A percentile compares a stretch with the other conserved stretches of the same genome.
Evolutionary conservation across 192 early-diverging fungal genomes (phyloP).

Genomic region (Backusella liffmaniae): DNA sequence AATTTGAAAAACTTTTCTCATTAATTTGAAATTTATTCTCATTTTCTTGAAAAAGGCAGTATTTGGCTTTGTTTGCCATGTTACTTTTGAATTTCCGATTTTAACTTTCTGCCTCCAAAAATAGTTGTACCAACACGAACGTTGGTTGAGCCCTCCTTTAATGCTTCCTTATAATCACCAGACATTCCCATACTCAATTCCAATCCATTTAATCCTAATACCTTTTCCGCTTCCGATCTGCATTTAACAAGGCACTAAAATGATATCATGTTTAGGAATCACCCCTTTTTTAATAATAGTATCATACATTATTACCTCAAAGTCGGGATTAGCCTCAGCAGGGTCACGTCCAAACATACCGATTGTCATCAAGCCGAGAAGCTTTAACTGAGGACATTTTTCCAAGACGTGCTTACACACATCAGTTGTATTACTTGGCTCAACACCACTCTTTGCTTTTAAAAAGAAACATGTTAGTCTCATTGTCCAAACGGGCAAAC

Average conservation of each 20-base stretch:
- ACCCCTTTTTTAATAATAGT: neutral
- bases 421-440: constrained; percentile 43
- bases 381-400: constrained; percentile 63
- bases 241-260: constrained; percentile 43
- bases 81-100: neutral
- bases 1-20: too few species aligned
- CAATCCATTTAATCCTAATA: constrained; percentile 41
- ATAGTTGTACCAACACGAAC: constrained; percentile 93
- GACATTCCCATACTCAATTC: constrained; percentile 99
- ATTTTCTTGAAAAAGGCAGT: too few species aligned
- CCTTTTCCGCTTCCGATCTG: constrained; percentile 31
- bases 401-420: constrained; percentile 66
- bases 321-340: constrained; percentile 68
- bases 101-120: constrained; percentile 71
- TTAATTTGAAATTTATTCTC: too few species aligned
- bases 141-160: constrained; percentile 84
- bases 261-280: neutral
- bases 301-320: constrained; percentile 46
- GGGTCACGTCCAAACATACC: constrained; percentile 66
- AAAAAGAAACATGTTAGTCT: neutral
- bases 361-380: constrained; percentile 96
- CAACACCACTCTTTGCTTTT: constrained; percentile 79
- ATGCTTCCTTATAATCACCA: constrained; percentile 84
- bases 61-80: too few species aligned
- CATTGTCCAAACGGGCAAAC: too few species aligned